Conservation (phyloP, 169 alveolate species). For the Plasmodium adleri region DNA sequence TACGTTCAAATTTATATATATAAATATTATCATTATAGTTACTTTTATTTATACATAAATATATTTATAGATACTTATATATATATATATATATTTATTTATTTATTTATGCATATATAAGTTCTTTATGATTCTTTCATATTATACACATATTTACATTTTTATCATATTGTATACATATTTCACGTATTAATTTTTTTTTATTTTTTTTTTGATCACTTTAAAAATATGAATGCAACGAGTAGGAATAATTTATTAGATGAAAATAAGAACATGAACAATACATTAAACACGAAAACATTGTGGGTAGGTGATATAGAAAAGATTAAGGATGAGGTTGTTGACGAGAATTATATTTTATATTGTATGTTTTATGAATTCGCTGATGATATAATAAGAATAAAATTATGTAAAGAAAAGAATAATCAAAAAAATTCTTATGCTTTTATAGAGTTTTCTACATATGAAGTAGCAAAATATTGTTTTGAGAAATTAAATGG, state of each 20-base stretch:
- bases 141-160: no score
- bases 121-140: no score
- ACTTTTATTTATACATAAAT: no score
- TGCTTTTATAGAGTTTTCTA: slow-evolving; percentile 72
- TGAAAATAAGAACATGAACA: slow-evolving; percentile 31
- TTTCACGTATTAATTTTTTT: no score
- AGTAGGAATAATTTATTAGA: background rate
- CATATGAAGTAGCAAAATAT: slow-evolving; percentile 52
- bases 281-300: slow-evolving; percentile 45
- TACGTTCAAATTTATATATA: no score
- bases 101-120: no score
- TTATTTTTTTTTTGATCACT: no score
- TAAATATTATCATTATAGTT: no score
- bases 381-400: slow-evolving; percentile 63
- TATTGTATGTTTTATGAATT: slow-evolving; percentile 75
- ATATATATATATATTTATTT: no score
- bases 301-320: slow-evolving; percentile 74
- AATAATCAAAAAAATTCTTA: slow-evolving; percentile 57
- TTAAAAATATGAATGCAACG: slow-evolving; percentile 24
- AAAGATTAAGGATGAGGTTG: slow-evolving; percentile 64
- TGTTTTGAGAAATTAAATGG: slow-evolving; percentile 74
- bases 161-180: no score
- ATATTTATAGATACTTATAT: no score
- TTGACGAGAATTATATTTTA: slow-evolving; percentile 66
- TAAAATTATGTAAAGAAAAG: slow-evolving; percentile 73